phyloP scores from a whole-genome alignment of 306 rosid species.

The Quercus parvula region DNA sequence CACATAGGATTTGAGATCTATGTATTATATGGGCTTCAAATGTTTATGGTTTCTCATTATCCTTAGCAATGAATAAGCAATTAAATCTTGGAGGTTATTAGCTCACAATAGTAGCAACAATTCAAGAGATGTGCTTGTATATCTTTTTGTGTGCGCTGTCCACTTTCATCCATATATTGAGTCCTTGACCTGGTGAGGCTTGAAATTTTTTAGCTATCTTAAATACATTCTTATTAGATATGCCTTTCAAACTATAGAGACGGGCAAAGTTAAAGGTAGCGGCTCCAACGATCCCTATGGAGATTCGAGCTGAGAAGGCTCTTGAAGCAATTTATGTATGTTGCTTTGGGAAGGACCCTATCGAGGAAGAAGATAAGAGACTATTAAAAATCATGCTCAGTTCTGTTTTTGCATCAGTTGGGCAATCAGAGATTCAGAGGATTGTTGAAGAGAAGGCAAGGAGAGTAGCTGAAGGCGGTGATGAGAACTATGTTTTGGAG shows the following conservation, averaged over 20 bases:
- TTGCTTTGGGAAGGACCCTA: slow-evolving; percentile 62
- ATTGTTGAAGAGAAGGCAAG: slow-evolving; percentile 51
- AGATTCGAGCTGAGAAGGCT: slow-evolving; percentile 72
- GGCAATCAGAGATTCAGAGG: slow-evolving; percentile 51
- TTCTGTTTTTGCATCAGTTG: slow-evolving; percentile 64
- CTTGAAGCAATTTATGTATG: slow-evolving; percentile 79
- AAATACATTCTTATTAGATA: not conserved
- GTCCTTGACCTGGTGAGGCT: not conserved
- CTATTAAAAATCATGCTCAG: slow-evolving; percentile 52
- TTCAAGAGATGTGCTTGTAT: not conserved
- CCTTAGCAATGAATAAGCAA: not conserved
- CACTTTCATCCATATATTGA: not conserved
- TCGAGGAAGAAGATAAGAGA: slow-evolving; percentile 64
- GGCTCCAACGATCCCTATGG: slow-evolving; percentile 60
- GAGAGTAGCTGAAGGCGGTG: slow-evolving; percentile 62
- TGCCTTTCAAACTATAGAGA: slow-evolving; percentile 43
- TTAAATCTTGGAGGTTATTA: not conserved
- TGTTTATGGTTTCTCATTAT: not conserved
- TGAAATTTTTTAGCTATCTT: not conserved
- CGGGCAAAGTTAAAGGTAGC: slow-evolving; percentile 56
- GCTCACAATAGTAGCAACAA: too few species aligned
- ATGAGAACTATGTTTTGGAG: slow-evolving; percentile 34
- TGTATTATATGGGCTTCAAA: too few species aligned
- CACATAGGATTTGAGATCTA: too few species aligned
- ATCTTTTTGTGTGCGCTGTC: not conserved